These are phyloP conservation scores for Sugiyamaella chiloensis DNA, from an alignment of 805 yeast species.

Conservation along the genomic window DNA sequence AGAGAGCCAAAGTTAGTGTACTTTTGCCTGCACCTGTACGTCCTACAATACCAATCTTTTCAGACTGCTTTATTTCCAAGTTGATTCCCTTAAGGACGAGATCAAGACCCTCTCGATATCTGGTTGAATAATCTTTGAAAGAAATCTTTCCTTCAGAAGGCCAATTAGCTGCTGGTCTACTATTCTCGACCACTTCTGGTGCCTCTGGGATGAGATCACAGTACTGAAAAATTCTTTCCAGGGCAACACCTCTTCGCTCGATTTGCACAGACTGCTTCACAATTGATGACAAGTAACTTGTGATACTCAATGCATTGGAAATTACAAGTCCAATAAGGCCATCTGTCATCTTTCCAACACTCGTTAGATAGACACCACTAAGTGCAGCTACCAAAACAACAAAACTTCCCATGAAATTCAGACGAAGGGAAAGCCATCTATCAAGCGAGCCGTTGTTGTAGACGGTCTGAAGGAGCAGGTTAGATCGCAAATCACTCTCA, in stretches of 20 bases:
- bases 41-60: conserved; percentile 82
- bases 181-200: conserved; percentile 54
- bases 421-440: conserved; percentile 85
- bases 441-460: conserved; percentile 79
- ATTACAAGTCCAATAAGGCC: conserved; percentile 87
- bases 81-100: conserved; percentile 65
- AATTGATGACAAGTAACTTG: conserved; percentile 83
- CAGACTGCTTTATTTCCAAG: conserved; percentile 66
- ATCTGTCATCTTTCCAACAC: conserved; percentile 66
- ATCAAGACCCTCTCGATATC: conserved; percentile 65
- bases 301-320: conserved; percentile 77
- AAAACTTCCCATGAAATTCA: conserved; percentile 64
- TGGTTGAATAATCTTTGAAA: conserved; percentile 67
- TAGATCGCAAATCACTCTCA: conserved; percentile 44
- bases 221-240: conserved; percentile 47
- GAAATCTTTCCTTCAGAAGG: conserved; percentile 63
- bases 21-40: conserved; percentile 90
- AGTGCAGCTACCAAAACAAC: conserved; percentile 50
- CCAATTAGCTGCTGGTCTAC: conserved; percentile 68
- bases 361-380: conserved; percentile 47
- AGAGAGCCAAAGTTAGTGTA: conserved; percentile 71
- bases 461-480: conserved; percentile 73
- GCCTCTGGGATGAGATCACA: conserved; percentile 53
- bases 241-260: conserved; percentile 85
- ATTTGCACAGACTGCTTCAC: conserved; percentile 90